A percentile compares a stretch with the other conserved stretches of the same genome.
These are phyloP conservation scores for Solanum megistacrolobum DNA, from an alignment of 257 asterid genomes.

Conservation along the genomic window DNA sequence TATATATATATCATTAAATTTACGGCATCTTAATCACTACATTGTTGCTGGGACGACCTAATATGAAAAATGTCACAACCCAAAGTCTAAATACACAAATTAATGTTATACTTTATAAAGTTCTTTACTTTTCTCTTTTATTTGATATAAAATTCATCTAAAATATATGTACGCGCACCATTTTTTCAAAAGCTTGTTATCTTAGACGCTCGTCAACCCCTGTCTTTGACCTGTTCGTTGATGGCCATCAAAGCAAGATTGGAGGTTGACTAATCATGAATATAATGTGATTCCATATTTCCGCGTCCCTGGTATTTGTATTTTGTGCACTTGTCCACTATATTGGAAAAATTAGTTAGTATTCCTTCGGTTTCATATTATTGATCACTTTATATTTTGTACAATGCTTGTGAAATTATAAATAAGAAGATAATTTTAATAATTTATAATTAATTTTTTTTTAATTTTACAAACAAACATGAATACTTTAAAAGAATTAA, in stretches of 20 bases:
- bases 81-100: background rate
- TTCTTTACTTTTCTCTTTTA: too few species aligned
- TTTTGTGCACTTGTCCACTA: background rate
- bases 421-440: too few species aligned
- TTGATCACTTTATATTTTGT: too few species aligned
- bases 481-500: too few species aligned
- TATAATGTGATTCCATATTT: background rate
- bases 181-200: background rate
- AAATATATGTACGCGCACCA: too few species aligned
- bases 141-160: background rate
- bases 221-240: background rate
- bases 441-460: too few species aligned
- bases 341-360: background rate
- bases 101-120: too few species aligned
- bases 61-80: background rate
- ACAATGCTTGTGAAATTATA: too few species aligned
- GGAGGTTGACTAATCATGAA: background rate
- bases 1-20: too few species aligned
- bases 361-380: too few species aligned
- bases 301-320: background rate
- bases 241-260: background rate
- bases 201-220: background rate
- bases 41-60: background rate
- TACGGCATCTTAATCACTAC: background rate
- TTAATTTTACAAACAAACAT: too few species aligned